Percentiles rank a stretch among this genome's conserved stretches.
These are phyloP conservation scores for Hemisphaericaspora nanyangensis DNA, from an alignment of 805 yeast genomes.

Conservation along the genomic window DNA sequence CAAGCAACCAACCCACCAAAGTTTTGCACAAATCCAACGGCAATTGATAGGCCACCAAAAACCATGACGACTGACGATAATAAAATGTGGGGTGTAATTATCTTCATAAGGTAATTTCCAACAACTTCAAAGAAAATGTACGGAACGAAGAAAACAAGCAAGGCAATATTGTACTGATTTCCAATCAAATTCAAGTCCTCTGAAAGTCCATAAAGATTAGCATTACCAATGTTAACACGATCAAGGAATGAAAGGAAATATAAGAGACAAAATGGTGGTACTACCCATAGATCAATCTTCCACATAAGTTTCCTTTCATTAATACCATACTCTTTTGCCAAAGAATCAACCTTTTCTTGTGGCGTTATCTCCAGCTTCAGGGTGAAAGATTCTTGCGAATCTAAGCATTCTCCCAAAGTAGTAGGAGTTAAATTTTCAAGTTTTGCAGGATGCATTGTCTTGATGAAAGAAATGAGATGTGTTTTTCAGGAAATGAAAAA, in stretches of 20 bases:
- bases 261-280: constrained; percentile 72
- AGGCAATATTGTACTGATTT: constrained; percentile 58
- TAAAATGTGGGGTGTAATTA: constrained; percentile 63
- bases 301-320: constrained; percentile 54
- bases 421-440: too few species aligned
- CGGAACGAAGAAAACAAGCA: constrained; percentile 71
- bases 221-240: constrained; percentile 79
- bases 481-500: too few species aligned
- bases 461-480: too few species aligned
- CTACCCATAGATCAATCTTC: constrained; percentile 65
- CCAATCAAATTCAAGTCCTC: constrained; percentile 51
- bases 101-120: constrained; percentile 58
- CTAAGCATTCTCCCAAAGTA: too few species aligned
- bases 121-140: constrained; percentile 62
- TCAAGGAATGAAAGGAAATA: constrained; percentile 77
- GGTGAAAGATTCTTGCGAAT: not conserved
- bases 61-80: constrained; percentile 51
- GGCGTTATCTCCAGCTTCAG: not conserved
- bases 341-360: constrained; percentile 13
- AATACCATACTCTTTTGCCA: constrained; percentile 37
- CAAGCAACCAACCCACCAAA: constrained; percentile 59
- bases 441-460: too few species aligned
- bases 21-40: constrained; percentile 60
- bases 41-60: constrained; percentile 64
- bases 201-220: constrained; percentile 67